Conservation (phyloP, 768 basidiomycete genomes). For the Amanita phalloides region DNA sequence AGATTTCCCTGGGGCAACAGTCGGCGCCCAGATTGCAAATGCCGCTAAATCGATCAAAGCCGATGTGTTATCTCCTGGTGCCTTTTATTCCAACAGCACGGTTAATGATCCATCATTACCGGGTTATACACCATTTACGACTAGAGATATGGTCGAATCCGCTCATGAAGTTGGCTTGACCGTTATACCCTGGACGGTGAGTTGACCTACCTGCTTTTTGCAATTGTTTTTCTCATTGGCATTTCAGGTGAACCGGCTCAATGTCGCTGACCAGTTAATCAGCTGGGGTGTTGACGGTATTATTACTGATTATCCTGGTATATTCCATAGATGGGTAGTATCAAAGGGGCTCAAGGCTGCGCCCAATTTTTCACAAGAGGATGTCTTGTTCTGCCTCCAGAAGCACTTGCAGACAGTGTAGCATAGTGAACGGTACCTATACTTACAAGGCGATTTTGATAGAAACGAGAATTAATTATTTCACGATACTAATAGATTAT, state of each 20-base stretch:
- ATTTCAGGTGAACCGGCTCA: constrained; percentile 48
- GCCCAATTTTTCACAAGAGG: constrained; percentile 45
- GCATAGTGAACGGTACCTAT: neutral
- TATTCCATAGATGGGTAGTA: constrained; percentile 45
- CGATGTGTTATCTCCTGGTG: constrained; percentile 55
- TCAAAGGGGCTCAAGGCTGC: constrained; percentile 42
- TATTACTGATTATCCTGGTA: constrained; percentile 65
- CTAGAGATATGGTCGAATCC: constrained; percentile 53
- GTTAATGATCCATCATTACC: constrained; percentile 30
- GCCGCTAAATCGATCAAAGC: constrained; percentile 59
- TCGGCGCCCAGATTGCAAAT: constrained; percentile 49
- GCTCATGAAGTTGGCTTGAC: constrained; percentile 52
- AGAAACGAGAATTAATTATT: neutral
- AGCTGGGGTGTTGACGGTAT: constrained; percentile 62
- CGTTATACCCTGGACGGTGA: constrained; percentile 70
- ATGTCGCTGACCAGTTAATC: constrained; percentile 48
- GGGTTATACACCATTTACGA: constrained; percentile 48
- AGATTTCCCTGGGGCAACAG: constrained; percentile 49
- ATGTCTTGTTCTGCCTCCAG: constrained; percentile 52
- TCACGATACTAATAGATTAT: neutral
- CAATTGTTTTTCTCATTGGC: neutral
- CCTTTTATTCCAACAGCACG: constrained; percentile 26
- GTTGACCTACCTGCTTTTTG: constrained; percentile 10
- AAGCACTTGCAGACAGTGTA: constrained; percentile 31
- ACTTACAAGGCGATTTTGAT: neutral